Conservation (phyloP, 192 early-diverging fungal genomes). For the Phlyctochytrium planicorne region DNA sequence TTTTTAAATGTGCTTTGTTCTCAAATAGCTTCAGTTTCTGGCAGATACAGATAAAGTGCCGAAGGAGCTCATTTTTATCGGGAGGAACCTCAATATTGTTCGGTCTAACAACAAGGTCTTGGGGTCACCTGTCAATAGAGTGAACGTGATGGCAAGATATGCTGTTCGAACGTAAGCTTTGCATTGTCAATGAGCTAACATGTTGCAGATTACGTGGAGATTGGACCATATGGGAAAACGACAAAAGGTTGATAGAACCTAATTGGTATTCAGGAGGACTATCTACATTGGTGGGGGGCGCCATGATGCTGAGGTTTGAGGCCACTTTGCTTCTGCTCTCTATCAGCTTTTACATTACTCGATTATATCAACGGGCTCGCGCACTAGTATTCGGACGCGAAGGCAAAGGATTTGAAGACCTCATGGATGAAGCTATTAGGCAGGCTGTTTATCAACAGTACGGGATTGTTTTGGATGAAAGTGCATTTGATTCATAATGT, state of each 20-base stretch:
- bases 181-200: conserved; percentile 28
- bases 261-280: conserved; percentile 18
- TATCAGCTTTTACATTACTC: conserved; percentile 57
- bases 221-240: not conserved
- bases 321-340: conserved; percentile 56
- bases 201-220: not conserved
- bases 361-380: conserved; percentile 38
- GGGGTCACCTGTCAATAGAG: conserved; percentile 85
- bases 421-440: conserved; percentile 73
- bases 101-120: conserved; percentile 81
- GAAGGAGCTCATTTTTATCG: conserved; percentile 86
- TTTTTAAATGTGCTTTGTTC: not conserved
- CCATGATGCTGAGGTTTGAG: conserved; percentile 59
- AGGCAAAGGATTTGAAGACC: conserved; percentile 64
- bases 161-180: conserved; percentile 59
- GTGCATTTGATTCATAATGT: conserved; percentile 70
- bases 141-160: conserved; percentile 80
- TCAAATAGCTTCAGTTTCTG: conserved; percentile 52
- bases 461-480: conserved; percentile 76
- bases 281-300: conserved; percentile 3
- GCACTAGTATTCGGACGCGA: conserved; percentile 1
- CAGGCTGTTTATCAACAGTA: conserved; percentile 67
- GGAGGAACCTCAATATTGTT: conserved; percentile 75
- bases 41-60: conserved; percentile 70
- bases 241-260: conserved; percentile 10